Evolutionary conservation across 768 basidiomycete genomes (phyloP), one percentile per base, ranked within the genome.

Genomic region (Tricholoma matsutake): DNA sequence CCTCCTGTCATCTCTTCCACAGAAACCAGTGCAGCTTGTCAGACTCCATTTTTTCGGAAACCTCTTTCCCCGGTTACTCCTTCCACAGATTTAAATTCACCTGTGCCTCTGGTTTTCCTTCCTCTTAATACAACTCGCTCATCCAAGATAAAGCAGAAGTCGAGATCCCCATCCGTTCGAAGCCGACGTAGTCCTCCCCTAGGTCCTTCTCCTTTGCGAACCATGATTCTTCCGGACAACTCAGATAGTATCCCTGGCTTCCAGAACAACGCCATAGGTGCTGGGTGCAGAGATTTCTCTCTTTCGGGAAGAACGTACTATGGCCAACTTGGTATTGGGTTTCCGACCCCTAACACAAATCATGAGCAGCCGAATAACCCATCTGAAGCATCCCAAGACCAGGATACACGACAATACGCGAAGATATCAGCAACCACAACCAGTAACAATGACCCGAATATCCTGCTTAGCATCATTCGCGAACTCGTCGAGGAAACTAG

Each of bases 401-500:
- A 13, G n/a, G 18, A 39, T 13, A 5, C 18, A 9, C 4, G 29
- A n/a, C 39, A 37, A 57, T n/a, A 37, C 20, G 8, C 35, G 20
- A 54, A 25, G 29, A 34, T 39, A 34, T 16, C 37, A 55, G 35
- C 57, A 47, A 29, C 49, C 37, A 35, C 18, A 54, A 37, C 16
- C 45, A 11, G 63, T 67, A 7, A 63, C 9, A 63, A 73, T 51
- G 70, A 72, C 28, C 58, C 73, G 6, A 71, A 76, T 53, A 68
- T 70, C 29, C 65, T 82, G 35, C 66, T 80, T 31, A 75, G 71
- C 9, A 73, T 84, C 13, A 79, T 84, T 32, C 75, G 75, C 14
- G 81, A 83, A 65, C 74, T 84, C 35, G 79, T 79, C 1, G 76
- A 80, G 49, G 82, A 81, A 63, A 79, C 81, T 16, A 81, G 72